These are phyloP conservation scores for Colletotrichum sp. DNA, from an alignment of 2,329 filamentous ascomycete genomes.

Conservation along the genomic window DNA sequence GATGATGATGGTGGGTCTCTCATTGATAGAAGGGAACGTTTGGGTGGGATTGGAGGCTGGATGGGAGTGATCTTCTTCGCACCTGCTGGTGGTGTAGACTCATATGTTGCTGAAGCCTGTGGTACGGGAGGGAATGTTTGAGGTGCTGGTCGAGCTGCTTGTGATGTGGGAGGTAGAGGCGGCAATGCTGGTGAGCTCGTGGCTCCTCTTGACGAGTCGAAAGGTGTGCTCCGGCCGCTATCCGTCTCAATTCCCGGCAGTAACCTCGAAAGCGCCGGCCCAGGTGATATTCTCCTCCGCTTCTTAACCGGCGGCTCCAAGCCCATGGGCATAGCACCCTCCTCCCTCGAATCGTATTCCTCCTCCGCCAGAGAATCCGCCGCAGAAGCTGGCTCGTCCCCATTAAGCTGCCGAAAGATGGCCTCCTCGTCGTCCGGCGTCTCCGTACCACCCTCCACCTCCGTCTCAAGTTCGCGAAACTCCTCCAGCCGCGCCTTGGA, in stretches of 20 bases:
- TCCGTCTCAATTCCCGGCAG: background rate
- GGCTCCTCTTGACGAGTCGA: background rate
- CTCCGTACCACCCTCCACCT: constrained; percentile 27
- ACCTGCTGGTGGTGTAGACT: background rate
- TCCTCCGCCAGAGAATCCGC: background rate
- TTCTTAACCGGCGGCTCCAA: constrained; percentile 10
- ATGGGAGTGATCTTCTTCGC: background rate
- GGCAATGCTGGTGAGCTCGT: constrained; percentile 10
- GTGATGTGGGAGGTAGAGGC: background rate
- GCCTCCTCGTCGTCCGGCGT: constrained; percentile 26
- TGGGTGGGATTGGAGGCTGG: background rate
- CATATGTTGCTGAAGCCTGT: background rate
- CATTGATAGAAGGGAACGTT: background rate
- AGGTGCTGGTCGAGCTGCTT: background rate
- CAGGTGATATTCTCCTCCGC: background rate
- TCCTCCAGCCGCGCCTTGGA: constrained; percentile 34
- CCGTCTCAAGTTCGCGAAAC: constrained; percentile 27
- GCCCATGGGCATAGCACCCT: background rate
- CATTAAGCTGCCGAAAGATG: constrained; percentile 12
- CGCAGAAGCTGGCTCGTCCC: background rate
- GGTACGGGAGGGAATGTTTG: background rate
- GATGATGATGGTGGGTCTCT: background rate
- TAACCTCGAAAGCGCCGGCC: background rate
- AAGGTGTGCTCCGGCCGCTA: background rate
- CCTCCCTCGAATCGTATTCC: background rate